These are phyloP conservation scores for Paracoccidioides brasiliensis DNA, from an alignment of 2,329 filamentous ascomycete species.

Conservation along the genomic window DNA sequence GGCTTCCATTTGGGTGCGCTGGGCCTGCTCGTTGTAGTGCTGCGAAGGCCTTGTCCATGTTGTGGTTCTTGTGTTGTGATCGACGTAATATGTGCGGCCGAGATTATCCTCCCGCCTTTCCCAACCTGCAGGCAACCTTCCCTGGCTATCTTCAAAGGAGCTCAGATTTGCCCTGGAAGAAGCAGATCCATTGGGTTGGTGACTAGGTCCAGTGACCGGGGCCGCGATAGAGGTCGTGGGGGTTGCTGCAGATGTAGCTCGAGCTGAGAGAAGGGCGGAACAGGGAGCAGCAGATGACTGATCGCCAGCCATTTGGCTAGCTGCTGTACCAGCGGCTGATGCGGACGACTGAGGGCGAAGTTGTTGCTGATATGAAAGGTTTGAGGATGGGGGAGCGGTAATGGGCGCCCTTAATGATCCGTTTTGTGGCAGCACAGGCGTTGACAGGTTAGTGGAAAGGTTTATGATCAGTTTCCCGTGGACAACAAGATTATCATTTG, in stretches of 20 bases:
- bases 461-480: slow-evolving; percentile 97
- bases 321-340: slow-evolving; percentile 20
- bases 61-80: slow-evolving; percentile 92
- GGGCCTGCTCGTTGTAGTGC: slow-evolving; percentile 61
- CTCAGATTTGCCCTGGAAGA: slow-evolving; percentile 52
- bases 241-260: slow-evolving; percentile 22
- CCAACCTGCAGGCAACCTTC: slow-evolving; percentile 84
- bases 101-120: slow-evolving; percentile 91
- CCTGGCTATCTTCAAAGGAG: slow-evolving; percentile 93
- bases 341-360: slow-evolving; percentile 22
- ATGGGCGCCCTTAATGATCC: slow-evolving; percentile 13
- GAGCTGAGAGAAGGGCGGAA: slow-evolving; percentile 23
- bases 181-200: slow-evolving; percentile 22
- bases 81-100: slow-evolving; percentile 92
- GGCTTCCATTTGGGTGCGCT: slow-evolving; percentile 69
- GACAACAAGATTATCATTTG: slow-evolving; percentile 92
- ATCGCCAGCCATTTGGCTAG: slow-evolving; percentile 19
- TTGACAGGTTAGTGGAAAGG: slow-evolving; percentile 74
- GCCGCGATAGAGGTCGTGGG: slow-evolving; percentile 27
- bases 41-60: slow-evolving; percentile 89
- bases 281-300: slow-evolving; percentile 20
- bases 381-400: slow-evolving; percentile 2
- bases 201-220: slow-evolving; percentile 27
- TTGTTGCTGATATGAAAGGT: slow-evolving; percentile 14
- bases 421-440: slow-evolving; percentile 47